Conservation (phyloP, 768 basidiomycete species). For the Boletus rubropictus region DNA sequence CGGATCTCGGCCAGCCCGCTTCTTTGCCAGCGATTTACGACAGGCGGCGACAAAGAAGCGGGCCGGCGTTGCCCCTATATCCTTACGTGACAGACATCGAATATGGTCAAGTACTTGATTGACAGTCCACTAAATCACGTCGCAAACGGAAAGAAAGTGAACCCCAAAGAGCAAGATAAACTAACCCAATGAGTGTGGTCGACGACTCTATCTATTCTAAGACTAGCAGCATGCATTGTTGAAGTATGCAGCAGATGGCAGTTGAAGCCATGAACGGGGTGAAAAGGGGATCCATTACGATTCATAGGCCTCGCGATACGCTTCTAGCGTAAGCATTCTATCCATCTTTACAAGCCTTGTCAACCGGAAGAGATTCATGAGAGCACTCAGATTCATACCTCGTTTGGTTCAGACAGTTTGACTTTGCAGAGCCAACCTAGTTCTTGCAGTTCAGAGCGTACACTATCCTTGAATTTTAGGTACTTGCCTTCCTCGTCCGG, state of each 20-base stretch:
- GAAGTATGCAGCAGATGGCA: conserved; percentile 10
- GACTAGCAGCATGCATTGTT: not conserved
- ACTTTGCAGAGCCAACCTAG: conserved; percentile 97
- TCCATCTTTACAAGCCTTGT: conserved; percentile 48
- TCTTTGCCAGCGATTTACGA: too few species aligned
- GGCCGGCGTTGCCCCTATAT: too few species aligned
- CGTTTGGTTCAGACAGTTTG: conserved; percentile 65
- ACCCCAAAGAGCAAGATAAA: not conserved
- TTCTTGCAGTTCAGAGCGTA: not conserved
- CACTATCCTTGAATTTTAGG: not conserved
- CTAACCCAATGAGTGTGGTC: not conserved
- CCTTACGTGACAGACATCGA: too few species aligned
- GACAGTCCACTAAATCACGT: too few species aligned
- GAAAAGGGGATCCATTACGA: conserved; percentile 18
- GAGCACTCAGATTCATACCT: conserved; percentile 44
- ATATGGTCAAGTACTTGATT: too few species aligned
- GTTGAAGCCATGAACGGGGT: conserved; percentile 24
- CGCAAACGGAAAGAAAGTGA: too few species aligned
- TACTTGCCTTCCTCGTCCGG: conserved; percentile 74
- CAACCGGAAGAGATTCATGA: not conserved
- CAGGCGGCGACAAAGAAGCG: too few species aligned
- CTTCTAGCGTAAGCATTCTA: conserved; percentile 62
- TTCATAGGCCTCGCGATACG: conserved; percentile 63
- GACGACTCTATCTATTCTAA: conserved; percentile 11
- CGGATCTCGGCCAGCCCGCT: too few species aligned